Evolutionary conservation across 805 yeast species (phyloP), one percentile per base, ranked within the genome.

Genomic region (Starmerella khaoyaiensis): DNA sequence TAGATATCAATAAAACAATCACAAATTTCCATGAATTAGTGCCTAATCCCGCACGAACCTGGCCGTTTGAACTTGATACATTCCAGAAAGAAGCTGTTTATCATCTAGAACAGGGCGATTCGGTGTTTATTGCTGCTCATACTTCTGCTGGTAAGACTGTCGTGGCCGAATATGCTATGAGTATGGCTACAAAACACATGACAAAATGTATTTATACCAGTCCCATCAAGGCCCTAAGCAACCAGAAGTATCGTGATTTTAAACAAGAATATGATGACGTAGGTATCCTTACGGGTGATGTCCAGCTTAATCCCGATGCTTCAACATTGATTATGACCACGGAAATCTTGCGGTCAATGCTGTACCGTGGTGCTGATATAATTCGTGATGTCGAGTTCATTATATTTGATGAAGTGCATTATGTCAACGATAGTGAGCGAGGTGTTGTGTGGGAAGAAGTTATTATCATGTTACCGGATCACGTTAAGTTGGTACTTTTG

Each of bases 361-460:
- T 90, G 26, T 90, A 90, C 54, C 68, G 94, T 53, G 98, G 98
- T 43, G 94, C 97, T 0, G 98, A 90, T 61, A 60, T 90, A 31
- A 86, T 90, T 50, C 69, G 98, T 57, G 98, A 90, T 60, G 96
- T 90, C 17, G 98, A 87, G 54, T 90, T 86, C 65, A 95, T 90
- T 20, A 84, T 90, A 28, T 90, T 90, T 56, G 98, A 90, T 62
- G 98, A 90, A 56, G 98, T 90, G 1, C 98, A 90, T 60, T 90
- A 90, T 55, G 95, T 90, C 45, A 90, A 90, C 57, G 98, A 90
- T 61, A 77, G 82, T 40, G 94, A 83, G 52, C 74, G 98, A 58
- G 98, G 98, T 53, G 98, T 90, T 11, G 98, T 90, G 3, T 90
- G 98, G 98, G 98, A 90, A 62, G 98, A 90, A 60, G 96, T 90